These are phyloP conservation scores for Haplosporangium gracile DNA, from an alignment of 192 early-diverging fungal genomes.

Conservation along the genomic window DNA sequence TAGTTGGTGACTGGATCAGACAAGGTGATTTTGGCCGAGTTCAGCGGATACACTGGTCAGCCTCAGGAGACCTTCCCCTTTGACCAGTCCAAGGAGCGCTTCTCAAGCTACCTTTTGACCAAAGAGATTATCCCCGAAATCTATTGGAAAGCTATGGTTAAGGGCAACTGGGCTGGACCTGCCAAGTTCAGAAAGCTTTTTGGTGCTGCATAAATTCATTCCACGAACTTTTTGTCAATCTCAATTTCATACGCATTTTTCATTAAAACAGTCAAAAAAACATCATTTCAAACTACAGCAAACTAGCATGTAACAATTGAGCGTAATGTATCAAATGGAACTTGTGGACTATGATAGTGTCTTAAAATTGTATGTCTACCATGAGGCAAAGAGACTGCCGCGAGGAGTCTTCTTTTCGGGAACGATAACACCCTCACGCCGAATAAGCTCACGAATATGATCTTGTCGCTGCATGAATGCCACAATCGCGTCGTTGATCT, in stretches of 20 bases:
- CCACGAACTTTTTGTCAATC: neutral
- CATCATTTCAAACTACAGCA: too few relatives aligned
- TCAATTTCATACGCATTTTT: neutral
- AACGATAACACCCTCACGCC: neutral
- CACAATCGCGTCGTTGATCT: slow-evolving; percentile 84
- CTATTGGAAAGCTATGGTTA: slow-evolving; percentile 88
- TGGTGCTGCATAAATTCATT: slow-evolving; percentile 27
- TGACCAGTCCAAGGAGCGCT: slow-evolving; percentile 81
- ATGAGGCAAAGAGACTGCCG: slow-evolving; percentile 31
- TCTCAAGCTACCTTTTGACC: slow-evolving; percentile 79
- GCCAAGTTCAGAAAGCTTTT: slow-evolving; percentile 68
- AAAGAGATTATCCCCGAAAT: slow-evolving; percentile 82
- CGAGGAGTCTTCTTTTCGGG: slow-evolving; percentile 11
- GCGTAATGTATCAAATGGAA: neutral
- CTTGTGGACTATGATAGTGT: neutral
- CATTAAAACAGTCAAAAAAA: slow-evolving; percentile 6
- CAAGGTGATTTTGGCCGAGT: slow-evolving; percentile 89
- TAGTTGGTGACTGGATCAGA: slow-evolving; percentile 77
- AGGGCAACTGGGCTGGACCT: slow-evolving; percentile 85
- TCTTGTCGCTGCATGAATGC: slow-evolving; percentile 77
- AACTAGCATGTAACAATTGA: too few relatives aligned
- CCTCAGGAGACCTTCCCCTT: slow-evolving; percentile 88
- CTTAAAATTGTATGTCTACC: neutral
- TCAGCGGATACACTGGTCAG: slow-evolving; percentile 79
- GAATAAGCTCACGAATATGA: slow-evolving; percentile 63